Evolutionary conservation across 2,329 filamentous ascomycete genomes (phyloP).

Genomic region (Fusarium sp.): DNA sequence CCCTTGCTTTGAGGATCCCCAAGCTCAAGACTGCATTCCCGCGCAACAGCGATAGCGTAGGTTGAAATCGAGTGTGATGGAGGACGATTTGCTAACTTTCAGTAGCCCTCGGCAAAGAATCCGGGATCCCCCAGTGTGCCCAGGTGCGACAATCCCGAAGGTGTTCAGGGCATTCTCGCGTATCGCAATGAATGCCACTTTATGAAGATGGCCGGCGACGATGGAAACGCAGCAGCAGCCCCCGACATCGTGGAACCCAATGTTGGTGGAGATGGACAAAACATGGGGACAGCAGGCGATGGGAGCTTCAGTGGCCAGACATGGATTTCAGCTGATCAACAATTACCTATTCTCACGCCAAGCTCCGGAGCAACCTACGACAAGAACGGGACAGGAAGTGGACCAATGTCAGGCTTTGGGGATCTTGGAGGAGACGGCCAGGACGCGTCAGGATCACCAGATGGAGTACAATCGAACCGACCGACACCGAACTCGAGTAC

Average conservation of each 20-base stretch:
- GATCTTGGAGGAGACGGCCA: conserved; percentile 59
- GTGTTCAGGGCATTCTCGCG: conserved; percentile 56
- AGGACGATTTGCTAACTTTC: conserved; percentile 33
- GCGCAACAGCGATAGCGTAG: conserved; percentile 64
- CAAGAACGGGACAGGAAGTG: conserved; percentile 45
- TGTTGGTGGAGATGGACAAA: conserved; percentile 41
- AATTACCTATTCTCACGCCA: conserved; percentile 52
- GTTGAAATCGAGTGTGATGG: conserved; percentile 44
- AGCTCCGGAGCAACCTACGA: conserved; percentile 51
- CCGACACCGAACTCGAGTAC: conserved; percentile 70
- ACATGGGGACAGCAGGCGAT: conserved; percentile 35
- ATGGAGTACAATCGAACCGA: conserved; percentile 63
- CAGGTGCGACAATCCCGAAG: conserved; percentile 52
- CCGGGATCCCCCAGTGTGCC: conserved; percentile 32
- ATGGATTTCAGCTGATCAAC: conserved; percentile 57
- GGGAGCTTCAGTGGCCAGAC: conserved; percentile 46
- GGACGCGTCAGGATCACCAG: conserved; percentile 62
- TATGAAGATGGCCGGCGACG: conserved; percentile 55
- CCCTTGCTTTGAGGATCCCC: conserved; percentile 71
- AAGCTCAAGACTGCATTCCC: conserved; percentile 67
- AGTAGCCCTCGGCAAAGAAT: conserved; percentile 46
- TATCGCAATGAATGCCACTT: conserved; percentile 60
- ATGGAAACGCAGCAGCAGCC: conserved; percentile 53
- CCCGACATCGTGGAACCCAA: conserved; percentile 56
- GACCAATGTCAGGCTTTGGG: conserved; percentile 53